Evolutionary conservation across 768 basidiomycete genomes (phyloP).

Genomic region (Mycena amicta): DNA sequence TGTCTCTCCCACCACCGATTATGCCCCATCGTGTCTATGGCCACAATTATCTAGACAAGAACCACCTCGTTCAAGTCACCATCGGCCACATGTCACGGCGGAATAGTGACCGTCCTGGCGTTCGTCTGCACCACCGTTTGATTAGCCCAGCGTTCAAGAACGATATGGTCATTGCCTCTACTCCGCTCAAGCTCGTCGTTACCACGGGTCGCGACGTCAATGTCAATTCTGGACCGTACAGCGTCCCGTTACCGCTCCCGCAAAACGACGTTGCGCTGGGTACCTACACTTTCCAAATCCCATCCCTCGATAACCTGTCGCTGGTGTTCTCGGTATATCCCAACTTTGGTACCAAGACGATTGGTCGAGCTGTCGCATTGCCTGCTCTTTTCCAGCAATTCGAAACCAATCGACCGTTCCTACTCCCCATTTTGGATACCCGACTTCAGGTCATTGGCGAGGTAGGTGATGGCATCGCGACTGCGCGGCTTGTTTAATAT

Average conservation of each 20-base stretch:
- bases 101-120: slow-evolving; percentile 40
- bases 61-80: slow-evolving; percentile 82
- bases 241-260: slow-evolving; percentile 86
- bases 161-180: slow-evolving; percentile 68
- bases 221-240: slow-evolving; percentile 86
- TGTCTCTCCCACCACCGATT: slow-evolving; percentile 96
- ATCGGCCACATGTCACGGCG: slow-evolving; percentile 66
- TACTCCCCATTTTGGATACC: slow-evolving; percentile 86
- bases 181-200: slow-evolving; percentile 93
- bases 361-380: slow-evolving; percentile 88
- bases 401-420: slow-evolving; percentile 54
- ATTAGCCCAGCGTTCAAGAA: slow-evolving; percentile 70
- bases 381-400: slow-evolving; percentile 69
- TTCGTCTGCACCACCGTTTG: slow-evolving; percentile 75
- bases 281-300: slow-evolving; percentile 86
- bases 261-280: slow-evolving; percentile 63
- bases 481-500: slow-evolving; percentile 8
- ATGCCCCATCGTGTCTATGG: slow-evolving; percentile 98
- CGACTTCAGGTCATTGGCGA: slow-evolving; percentile 94
- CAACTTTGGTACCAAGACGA: slow-evolving; percentile 95
- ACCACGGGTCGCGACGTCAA: slow-evolving; percentile 83
- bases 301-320: slow-evolving; percentile 68
- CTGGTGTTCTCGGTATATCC: slow-evolving; percentile 96
- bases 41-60: slow-evolving; percentile 90
- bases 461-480: slow-evolving; percentile 47